Conservation (phyloP, 2,329 filamentous ascomycete genomes). For the Paracorniculantispora psalliotae region DNA sequence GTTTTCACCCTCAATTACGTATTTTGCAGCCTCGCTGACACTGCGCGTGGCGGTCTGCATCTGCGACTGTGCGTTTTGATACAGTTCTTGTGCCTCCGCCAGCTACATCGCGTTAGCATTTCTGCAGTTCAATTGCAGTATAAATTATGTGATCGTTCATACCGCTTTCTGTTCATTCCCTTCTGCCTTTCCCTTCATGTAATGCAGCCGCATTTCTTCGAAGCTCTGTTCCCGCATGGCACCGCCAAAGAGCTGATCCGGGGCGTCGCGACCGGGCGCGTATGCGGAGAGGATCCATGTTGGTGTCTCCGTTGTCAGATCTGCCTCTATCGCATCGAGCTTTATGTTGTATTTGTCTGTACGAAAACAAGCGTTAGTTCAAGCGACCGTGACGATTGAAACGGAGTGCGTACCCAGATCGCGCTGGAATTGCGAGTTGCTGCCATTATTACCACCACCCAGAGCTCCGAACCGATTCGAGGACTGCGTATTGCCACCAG, state of each 20-base stretch:
- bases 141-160: constrained; percentile 13
- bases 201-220: constrained; percentile 80
- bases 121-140: background rate
- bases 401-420: constrained; percentile 19
- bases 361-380: background rate
- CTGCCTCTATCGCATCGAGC: constrained; percentile 56
- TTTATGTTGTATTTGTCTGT: constrained; percentile 47
- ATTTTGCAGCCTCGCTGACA: constrained; percentile 66
- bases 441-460: constrained; percentile 24
- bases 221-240: constrained; percentile 75
- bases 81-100: constrained; percentile 55
- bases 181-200: constrained; percentile 52
- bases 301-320: constrained; percentile 67
- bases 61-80: constrained; percentile 62
- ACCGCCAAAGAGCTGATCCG: constrained; percentile 79
- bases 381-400: background rate
- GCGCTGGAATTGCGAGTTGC: constrained; percentile 18
- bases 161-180: constrained; percentile 56
- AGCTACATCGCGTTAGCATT: constrained; percentile 38
- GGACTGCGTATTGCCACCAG: constrained; percentile 31
- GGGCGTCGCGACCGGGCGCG: constrained; percentile 69
- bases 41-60: constrained; percentile 67
- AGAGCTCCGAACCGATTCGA: constrained; percentile 56
- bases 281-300: constrained; percentile 86
- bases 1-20: constrained; percentile 59